These are phyloP conservation scores for Purshia tridentata DNA, from an alignment of 306 rosid genomes.

Conservation along the genomic window DNA sequence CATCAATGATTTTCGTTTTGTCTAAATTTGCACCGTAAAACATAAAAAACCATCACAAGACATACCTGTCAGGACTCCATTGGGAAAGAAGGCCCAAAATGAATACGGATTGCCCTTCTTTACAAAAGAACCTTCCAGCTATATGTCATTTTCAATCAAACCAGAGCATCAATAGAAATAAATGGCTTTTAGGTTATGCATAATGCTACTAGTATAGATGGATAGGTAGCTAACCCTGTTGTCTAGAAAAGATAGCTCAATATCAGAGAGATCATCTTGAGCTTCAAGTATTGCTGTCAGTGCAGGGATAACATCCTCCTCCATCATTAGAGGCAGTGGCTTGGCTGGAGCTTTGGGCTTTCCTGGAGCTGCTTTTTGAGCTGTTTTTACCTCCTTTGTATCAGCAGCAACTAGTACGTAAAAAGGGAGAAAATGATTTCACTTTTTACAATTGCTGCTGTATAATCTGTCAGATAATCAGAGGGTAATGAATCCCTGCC, in stretches of 20 bases:
- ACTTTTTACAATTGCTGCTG: constrained; percentile 8
- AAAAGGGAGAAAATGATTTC: constrained; percentile 14
- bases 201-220: neutral
- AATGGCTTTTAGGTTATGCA: neutral
- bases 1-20: neutral
- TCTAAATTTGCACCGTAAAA: neutral
- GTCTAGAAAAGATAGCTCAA: constrained; percentile 64
- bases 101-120: constrained; percentile 60
- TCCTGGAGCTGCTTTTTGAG: constrained; percentile 51
- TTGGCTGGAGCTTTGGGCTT: constrained; percentile 69
- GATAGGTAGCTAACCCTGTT: constrained; percentile 49
- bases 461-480: constrained; percentile 2
- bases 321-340: constrained; percentile 85
- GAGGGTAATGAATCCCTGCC: constrained; percentile 7
- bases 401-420: constrained; percentile 46
- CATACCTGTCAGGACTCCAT: constrained; percentile 68
- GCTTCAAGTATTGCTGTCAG: constrained; percentile 67
- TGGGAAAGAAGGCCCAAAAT: constrained; percentile 92
- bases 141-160: constrained; percentile 19
- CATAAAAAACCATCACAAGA: neutral
- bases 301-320: constrained; percentile 85
- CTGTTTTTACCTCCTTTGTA: constrained; percentile 51
- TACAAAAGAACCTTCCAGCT: constrained; percentile 86
- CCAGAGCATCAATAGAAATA: neutral
- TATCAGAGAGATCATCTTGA: constrained; percentile 62